Percentiles rank a stretch among this genome's conserved stretches.
Conservation (phyloP, 2,329 filamentous ascomycete genomes). For the Diaporthe caulivora region DNA sequence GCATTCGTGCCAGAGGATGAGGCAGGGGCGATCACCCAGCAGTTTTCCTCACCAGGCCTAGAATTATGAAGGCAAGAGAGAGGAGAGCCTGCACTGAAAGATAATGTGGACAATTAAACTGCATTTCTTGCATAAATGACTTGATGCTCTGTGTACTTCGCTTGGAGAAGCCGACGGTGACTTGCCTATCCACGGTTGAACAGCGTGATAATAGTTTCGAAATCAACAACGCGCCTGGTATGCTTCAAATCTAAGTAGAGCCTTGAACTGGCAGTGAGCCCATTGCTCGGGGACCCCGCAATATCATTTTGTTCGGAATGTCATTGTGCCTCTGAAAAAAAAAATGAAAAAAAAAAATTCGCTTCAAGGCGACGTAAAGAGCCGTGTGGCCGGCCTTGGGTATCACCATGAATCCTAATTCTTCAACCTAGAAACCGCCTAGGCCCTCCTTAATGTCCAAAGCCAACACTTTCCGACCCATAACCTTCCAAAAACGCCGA, state of each 20-base stretch:
- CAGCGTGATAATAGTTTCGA: background rate
- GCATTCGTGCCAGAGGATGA: background rate
- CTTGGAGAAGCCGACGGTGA: background rate
- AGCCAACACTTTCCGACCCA: background rate
- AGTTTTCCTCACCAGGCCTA: background rate
- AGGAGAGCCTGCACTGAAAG: background rate
- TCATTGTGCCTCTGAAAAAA: background rate
- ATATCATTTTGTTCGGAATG: background rate
- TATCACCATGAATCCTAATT: conserved; percentile 10
- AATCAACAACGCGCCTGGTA: background rate
- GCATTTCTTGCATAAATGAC: background rate
- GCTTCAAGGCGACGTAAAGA: conserved; percentile 14
- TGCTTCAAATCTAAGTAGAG: background rate
- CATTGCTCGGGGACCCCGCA: background rate
- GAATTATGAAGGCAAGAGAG: background rate
- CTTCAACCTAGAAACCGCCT: background rate
- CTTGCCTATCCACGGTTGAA: background rate
- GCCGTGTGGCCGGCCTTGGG: background rate
- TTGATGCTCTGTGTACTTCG: background rate
- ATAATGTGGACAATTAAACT: conserved; percentile 17
- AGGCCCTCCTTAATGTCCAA: background rate
- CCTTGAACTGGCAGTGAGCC: background rate
- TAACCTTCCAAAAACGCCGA: background rate
- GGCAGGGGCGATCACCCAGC: background rate
- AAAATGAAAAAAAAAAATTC: background rate